Conservation (phyloP, 805 yeast species). For the Kodamaea lidongshanica region DNA sequence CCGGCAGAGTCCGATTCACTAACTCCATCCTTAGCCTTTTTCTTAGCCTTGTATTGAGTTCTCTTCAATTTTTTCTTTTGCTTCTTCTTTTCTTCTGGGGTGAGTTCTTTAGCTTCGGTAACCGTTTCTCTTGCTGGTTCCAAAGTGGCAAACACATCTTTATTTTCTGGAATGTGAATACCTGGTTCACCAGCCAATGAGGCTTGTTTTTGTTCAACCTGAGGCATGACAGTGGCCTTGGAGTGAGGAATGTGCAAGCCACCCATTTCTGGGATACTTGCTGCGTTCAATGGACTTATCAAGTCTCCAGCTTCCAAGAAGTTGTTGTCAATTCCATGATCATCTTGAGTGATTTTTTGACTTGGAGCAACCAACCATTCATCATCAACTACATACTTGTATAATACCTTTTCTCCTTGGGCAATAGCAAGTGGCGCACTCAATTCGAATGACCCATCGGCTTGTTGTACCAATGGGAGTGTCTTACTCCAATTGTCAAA, state of each 20-base stretch:
- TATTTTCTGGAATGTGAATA: constrained; percentile 55
- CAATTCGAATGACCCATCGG: constrained; percentile 55
- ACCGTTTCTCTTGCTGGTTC: constrained; percentile 31
- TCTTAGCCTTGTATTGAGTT: constrained; percentile 37
- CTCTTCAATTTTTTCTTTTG: constrained; percentile 41
- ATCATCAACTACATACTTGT: constrained; percentile 67
- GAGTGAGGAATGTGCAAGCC: constrained; percentile 17
- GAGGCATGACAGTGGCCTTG: constrained; percentile 42
- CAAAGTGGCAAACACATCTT: constrained; percentile 63
- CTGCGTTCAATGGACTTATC: constrained; percentile 16
- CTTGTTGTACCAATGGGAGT: constrained; percentile 52
- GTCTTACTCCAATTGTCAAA: constrained; percentile 63
- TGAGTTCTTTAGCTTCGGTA: constrained; percentile 31
- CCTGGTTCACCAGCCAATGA: constrained; percentile 67
- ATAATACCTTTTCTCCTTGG: constrained; percentile 32
- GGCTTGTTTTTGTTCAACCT: constrained; percentile 37
- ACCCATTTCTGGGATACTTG: constrained; percentile 29
- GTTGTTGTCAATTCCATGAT: constrained; percentile 48
- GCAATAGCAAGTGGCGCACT: constrained; percentile 49
- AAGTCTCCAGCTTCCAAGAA: constrained; percentile 35
- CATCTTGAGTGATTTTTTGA: constrained; percentile 42
- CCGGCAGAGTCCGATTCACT: constrained; percentile 10
- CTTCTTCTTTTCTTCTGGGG: constrained; percentile 31
- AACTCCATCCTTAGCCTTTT: constrained; percentile 18
- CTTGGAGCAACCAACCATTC: constrained; percentile 46